Evolutionary conservation across 257 asterid genomes (phyloP).

Genomic region (Penstemon barbatus): DNA sequence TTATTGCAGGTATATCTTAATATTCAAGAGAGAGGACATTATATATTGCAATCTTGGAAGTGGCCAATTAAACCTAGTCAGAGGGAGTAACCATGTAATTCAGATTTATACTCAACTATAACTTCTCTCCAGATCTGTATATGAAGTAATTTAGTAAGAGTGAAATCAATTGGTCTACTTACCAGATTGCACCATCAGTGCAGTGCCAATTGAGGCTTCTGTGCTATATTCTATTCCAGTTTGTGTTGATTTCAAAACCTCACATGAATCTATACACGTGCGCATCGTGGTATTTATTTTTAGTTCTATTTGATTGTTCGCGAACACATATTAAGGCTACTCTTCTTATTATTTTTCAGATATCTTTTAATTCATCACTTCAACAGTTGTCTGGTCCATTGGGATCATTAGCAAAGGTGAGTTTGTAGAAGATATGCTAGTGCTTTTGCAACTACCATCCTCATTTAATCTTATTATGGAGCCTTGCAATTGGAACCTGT

Average conservation of each 20-base stretch:
- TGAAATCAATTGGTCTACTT: background rate
- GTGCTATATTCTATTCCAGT: slow-evolving; percentile 4
- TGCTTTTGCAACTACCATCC: slow-evolving; percentile 2
- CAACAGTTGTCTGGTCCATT: slow-evolving; percentile 44
- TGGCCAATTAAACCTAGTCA: background rate
- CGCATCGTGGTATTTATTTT: slow-evolving; percentile 19
- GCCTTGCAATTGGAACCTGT: slow-evolving; percentile 15
- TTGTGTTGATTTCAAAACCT: background rate
- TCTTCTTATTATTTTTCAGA: slow-evolving; percentile 43
- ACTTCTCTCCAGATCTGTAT: background rate
- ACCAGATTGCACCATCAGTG: background rate
- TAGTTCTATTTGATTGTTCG: slow-evolving; percentile 9
- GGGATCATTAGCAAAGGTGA: slow-evolving; percentile 66
- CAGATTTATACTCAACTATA: no score
- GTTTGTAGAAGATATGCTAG: slow-evolving; percentile 32
- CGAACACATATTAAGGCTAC: slow-evolving; percentile 17
- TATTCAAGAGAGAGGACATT: slow-evolving; percentile 3
- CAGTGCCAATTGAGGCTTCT: slow-evolving; percentile 12
- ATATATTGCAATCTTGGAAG: background rate
- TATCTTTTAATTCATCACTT: slow-evolving; percentile 56
- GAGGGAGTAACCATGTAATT: background rate
- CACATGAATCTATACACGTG: background rate
- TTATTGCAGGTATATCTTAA: background rate
- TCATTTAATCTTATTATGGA: slow-evolving; percentile 9
- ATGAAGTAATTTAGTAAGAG: background rate